These are phyloP conservation scores for Ulota crispa DNA, from an alignment of 225 moss, liverwort and hornwort species.

Conservation along the genomic window DNA sequence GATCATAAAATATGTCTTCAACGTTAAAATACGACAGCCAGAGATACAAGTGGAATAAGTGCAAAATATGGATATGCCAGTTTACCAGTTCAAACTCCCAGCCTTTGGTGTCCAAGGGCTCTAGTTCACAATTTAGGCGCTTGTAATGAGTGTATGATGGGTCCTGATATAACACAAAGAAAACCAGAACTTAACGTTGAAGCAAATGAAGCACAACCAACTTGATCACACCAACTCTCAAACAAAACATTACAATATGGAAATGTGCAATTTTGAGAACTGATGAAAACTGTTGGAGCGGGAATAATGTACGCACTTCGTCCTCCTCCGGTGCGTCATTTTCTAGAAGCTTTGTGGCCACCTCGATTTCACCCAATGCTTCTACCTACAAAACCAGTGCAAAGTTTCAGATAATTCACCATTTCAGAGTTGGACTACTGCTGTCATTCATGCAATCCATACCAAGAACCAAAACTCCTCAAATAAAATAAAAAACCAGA, in stretches of 20 bases:
- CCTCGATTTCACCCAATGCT: slow-evolving; percentile 96
- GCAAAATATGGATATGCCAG: slow-evolving; percentile 3
- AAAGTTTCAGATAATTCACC: slow-evolving; percentile 10
- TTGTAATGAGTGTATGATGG: slow-evolving; percentile 68
- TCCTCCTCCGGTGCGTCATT: slow-evolving; percentile 30
- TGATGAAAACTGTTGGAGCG: background rate
- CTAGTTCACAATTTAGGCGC: slow-evolving; percentile 71
- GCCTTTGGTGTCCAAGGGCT: slow-evolving; percentile 59
- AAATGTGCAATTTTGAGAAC: slow-evolving; percentile 1
- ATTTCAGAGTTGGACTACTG: background rate
- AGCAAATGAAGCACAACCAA: background rate
- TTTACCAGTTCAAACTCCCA: slow-evolving; percentile 68
- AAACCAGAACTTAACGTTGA: background rate
- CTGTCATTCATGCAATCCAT: slow-evolving; percentile 4
- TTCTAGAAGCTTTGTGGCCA: slow-evolving; percentile 78
- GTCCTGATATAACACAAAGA: slow-evolving; percentile 46
- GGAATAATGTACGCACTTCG: slow-evolving; percentile 46
- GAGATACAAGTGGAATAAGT: background rate
- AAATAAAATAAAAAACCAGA: background rate
- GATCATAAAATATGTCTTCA: background rate
- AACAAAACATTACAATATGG: background rate
- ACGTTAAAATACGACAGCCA: too few species aligned
- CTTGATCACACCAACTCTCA: background rate
- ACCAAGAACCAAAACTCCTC: background rate
- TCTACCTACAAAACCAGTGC: slow-evolving; percentile 63